Evolutionary conservation across 768 basidiomycete genomes (phyloP), one percentile per base, ranked within the genome.

Genomic region (Auricularia auricula-judae): DNA sequence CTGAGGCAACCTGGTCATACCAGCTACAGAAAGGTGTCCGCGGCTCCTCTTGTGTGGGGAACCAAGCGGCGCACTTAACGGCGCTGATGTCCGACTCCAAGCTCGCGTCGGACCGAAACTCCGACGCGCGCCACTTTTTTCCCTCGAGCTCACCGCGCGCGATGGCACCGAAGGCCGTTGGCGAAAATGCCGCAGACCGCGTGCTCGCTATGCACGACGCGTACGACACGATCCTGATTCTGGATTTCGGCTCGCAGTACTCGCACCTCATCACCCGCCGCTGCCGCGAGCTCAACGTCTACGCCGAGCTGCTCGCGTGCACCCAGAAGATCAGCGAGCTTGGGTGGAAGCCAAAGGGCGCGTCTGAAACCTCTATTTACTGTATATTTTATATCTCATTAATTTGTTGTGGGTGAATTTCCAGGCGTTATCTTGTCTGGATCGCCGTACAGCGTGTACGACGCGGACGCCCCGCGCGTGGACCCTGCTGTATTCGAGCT

Each of bases 371-470:
- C 21, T 58, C 16, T 7, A 35, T 39, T n/a, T 18, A 14, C 43
- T 21, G n/a, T 60, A 33, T 10, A 44, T 1, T 14, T 39, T 36
- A 29, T 56, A 54, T 11, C 62, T 29, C 18, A 39, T 60, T 14
- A 67, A 81, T 39, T 44, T 36, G 12, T 29, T 29, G 29, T 29
- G 29, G 29, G 29, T 29, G 29, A 29, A 14, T 29, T 36, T 56
- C 5, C 66, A 89, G 96, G 96, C 65, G 88, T 99, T 74, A 98
- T 98, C 71, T 82, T 99, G 44, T 98, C 95, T 44, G 97, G 97
- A 53, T 98, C 97, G 1, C 97, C 97, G 0, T 98, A 96, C 77
- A 98, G 96, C 36, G 97, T 98, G 21, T 98, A 98, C 75, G 97
- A 95, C 68, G 75, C 82, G 35, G 95, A 86, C 67, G 87, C 97